Conservation (phyloP, 306 rosid genomes). For the Medicago arabica region DNA sequence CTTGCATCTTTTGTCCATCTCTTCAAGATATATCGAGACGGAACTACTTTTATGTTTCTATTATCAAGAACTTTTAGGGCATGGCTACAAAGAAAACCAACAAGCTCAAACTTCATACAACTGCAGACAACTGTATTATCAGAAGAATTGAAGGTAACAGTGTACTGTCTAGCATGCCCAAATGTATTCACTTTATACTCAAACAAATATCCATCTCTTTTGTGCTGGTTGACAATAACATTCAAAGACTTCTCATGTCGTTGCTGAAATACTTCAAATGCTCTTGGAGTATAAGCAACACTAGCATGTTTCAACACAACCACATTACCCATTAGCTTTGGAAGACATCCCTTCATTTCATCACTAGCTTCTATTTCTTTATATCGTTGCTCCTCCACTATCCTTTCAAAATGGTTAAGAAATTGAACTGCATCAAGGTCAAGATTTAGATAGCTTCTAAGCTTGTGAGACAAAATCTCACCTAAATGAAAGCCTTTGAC, state of each 20-base stretch:
- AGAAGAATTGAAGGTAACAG: constrained; percentile 52
- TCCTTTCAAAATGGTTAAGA: constrained; percentile 60
- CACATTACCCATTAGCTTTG: constrained; percentile 66
- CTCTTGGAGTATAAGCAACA: constrained; percentile 61
- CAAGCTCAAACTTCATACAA: constrained; percentile 67
- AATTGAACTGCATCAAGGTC: constrained; percentile 57
- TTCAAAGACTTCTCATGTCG: constrained; percentile 66
- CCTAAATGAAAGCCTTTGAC: constrained; percentile 59
- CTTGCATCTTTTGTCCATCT: constrained; percentile 71
- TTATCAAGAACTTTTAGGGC: constrained; percentile 71
- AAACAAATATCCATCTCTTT: constrained; percentile 50
- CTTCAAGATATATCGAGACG: constrained; percentile 58
- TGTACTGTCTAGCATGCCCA: constrained; percentile 57
- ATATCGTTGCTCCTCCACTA: constrained; percentile 57
- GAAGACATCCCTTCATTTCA: constrained; percentile 57
- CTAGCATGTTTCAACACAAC: constrained; percentile 61
- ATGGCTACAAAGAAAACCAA: constrained; percentile 72
- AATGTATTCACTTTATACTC: constrained; percentile 60
- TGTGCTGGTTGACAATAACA: constrained; percentile 57
- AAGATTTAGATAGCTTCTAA: constrained; percentile 49
- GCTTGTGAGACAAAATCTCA: constrained; percentile 55
- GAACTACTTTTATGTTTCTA: constrained; percentile 65
- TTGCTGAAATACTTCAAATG: constrained; percentile 69
- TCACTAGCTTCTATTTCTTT: constrained; percentile 69
- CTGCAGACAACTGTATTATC: constrained; percentile 60